phyloP scores from a whole-genome alignment of 208 protist species.

The Trypanosoma boissoni region DNA sequence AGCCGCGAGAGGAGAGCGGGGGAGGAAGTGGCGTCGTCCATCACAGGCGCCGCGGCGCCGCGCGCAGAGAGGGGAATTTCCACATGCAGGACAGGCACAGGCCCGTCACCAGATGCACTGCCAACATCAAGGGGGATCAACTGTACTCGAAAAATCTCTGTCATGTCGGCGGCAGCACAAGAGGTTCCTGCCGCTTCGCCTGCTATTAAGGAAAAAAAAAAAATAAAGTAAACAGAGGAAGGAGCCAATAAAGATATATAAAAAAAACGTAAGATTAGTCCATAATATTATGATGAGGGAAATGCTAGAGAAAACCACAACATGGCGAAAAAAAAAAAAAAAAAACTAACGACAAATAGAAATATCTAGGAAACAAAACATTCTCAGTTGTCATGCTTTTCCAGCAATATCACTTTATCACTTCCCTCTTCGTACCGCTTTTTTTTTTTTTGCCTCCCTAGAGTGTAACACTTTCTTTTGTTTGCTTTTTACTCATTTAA shows the following conservation, averaged over 20 bases:
- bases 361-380: neutral
- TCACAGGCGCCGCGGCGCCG: neutral
- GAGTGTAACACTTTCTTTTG: no score
- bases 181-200: no score
- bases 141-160: slow-evolving; percentile 23
- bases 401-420: no score
- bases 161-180: no score
- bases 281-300: no score
- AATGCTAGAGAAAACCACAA: slow-evolving; percentile 1
- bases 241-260: neutral
- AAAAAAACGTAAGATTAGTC: neutral
- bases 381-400: no score
- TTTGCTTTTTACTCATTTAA: no score
- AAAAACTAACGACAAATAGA: slow-evolving; percentile 9
- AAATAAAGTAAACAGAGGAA: no score
- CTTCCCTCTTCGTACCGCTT: no score
- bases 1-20: slow-evolving; percentile 18
- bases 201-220: no score
- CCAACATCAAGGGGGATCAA: slow-evolving; percentile 14
- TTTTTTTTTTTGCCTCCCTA: no score
- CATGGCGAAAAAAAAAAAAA: slow-evolving; percentile 5
- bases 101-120: neutral
- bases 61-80: neutral
- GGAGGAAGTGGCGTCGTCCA: neutral
- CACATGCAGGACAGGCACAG: slow-evolving; percentile 1